Base-by-base conservation (phyloP, 495 filamentous ascomycete genomes). In the Clohesyomyces aquaticus region DNA sequence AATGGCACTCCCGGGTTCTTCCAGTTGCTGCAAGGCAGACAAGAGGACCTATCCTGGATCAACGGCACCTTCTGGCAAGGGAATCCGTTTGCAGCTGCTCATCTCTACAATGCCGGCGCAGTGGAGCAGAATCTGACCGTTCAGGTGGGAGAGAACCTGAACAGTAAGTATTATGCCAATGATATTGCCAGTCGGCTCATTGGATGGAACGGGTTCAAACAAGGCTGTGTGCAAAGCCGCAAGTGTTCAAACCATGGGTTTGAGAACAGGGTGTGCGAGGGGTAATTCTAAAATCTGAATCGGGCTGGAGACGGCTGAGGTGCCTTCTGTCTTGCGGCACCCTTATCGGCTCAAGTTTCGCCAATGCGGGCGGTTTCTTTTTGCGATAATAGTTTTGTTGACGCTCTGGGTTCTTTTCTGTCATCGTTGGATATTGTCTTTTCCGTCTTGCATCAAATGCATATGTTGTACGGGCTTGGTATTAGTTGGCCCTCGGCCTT, bases 91-190 rank as follows among this genome's bases (percentile, higher is more conserved):
- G 53, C 53, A 6, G 53, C 53, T 11, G 53, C 53, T 6, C 53
- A 56, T 56, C 19, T 56, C 9, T 56, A 56, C 29, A 56, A 56
- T 43, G 28, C 38, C 18, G 53, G 53, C 19, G 16, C n/a, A 4
- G 19, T 56, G 3, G 9, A 56, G 14, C 8, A 25, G 3, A 41
- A 41, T 27, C 23, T 41, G 32, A 11, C 4, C 41, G 55, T 27
- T 3, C 6, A 47, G 23, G 38, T 12, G 12, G 38, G 38, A 2
- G 41, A 22, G 11, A 11, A 47, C 14, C 32, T 38, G 55, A 47
- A 9, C 11, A 47, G 52, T n/a, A 45, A 18, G 22, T 45, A 11
- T 23, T 58, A 58, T 26, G 38, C 41, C 6, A 47, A 58, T 47
- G 55, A 58, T 47, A 18, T 58, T 21, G 38, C 14, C 2, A 47